phyloP scores from a whole-genome alignment of 768 basidiomycete species.

The Cystobasidiopsis lactophilus region DNA sequence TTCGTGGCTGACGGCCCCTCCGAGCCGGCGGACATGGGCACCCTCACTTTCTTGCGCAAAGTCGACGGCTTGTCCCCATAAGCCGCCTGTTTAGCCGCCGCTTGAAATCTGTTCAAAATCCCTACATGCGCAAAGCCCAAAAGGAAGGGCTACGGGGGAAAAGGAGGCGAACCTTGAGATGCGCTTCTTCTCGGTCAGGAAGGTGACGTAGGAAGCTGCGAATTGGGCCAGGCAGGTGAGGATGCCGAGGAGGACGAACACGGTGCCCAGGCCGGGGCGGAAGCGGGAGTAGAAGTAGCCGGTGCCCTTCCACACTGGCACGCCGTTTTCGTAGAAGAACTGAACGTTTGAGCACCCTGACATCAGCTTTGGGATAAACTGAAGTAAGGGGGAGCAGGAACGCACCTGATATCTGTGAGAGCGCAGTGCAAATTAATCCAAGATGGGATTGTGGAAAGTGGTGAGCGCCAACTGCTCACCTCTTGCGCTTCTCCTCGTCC shows the following conservation, averaged over 20 bases:
- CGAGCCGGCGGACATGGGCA: constrained; percentile 27
- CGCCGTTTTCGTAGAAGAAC: constrained; percentile 83
- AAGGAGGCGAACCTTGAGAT: constrained; percentile 36
- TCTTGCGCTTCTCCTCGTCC: constrained; percentile 47
- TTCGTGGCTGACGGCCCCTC: constrained; percentile 37
- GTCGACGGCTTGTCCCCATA: constrained; percentile 42
- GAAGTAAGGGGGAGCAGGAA: background rate
- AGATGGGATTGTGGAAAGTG: no score
- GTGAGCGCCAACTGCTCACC: constrained; percentile 39
- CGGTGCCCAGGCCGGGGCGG: constrained; percentile 72
- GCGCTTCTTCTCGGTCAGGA: constrained; percentile 45
- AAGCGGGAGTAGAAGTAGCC: constrained; percentile 66
- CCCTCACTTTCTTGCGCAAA: constrained; percentile 44
- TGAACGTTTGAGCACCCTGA: no score
- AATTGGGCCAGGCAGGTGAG: constrained; percentile 66
- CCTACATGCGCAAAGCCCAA: background rate
- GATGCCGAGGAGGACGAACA: constrained; percentile 49
- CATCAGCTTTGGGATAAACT: no score
- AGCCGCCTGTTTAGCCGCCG: constrained; percentile 45
- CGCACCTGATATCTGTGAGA: background rate
- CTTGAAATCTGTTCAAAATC: constrained; percentile 8
- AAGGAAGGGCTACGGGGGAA: background rate
- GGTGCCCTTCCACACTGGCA: constrained; percentile 68
- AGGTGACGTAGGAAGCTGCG: constrained; percentile 53
- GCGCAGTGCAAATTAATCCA: no score